A percentile compares a stretch with the other conserved stretches of the same genome.
These are phyloP conservation scores for Saccharomycopsis amapae DNA, from an alignment of 805 yeast species.

Conservation along the genomic window DNA sequence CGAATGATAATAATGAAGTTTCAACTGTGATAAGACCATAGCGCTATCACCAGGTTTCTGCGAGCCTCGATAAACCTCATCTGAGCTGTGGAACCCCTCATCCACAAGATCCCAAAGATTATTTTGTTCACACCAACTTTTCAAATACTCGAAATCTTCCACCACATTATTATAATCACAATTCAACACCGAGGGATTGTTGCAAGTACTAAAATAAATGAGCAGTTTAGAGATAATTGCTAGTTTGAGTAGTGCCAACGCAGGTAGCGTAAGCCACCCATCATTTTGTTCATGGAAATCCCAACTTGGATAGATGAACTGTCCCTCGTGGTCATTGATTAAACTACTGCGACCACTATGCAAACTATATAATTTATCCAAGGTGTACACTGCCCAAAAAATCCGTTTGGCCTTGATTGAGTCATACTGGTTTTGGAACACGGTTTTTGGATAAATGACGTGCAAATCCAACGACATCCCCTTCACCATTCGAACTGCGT, in stretches of 20 bases:
- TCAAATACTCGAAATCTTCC: constrained; percentile 23
- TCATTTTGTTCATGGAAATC: constrained; percentile 27
- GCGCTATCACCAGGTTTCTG: background rate
- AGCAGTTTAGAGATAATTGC: constrained; percentile 35
- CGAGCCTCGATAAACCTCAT: background rate
- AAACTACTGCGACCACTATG: constrained; percentile 6
- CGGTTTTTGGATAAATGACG: background rate
- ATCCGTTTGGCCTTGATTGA: constrained; percentile 41
- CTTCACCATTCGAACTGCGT: constrained; percentile 36
- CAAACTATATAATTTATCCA: constrained; percentile 41
- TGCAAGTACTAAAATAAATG: constrained; percentile 24
- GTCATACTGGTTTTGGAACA: constrained; percentile 28
- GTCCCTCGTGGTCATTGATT: background rate
- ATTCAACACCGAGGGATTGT: constrained; percentile 1
- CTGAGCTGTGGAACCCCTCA: background rate
- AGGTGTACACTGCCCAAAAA: constrained; percentile 47
- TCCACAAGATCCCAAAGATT: background rate
- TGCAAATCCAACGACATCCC: constrained; percentile 36
- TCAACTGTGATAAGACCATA: background rate
- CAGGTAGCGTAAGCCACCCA: constrained; percentile 43
- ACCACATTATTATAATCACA: constrained; percentile 10
- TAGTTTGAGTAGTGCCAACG: constrained; percentile 39
- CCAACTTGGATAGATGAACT: background rate
- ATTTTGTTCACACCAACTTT: constrained; percentile 17
- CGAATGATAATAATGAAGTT: constrained; percentile 7